Evolutionary conservation across 805 yeast genomes (phyloP).

Genomic region (Spathaspora gorwiae): DNA sequence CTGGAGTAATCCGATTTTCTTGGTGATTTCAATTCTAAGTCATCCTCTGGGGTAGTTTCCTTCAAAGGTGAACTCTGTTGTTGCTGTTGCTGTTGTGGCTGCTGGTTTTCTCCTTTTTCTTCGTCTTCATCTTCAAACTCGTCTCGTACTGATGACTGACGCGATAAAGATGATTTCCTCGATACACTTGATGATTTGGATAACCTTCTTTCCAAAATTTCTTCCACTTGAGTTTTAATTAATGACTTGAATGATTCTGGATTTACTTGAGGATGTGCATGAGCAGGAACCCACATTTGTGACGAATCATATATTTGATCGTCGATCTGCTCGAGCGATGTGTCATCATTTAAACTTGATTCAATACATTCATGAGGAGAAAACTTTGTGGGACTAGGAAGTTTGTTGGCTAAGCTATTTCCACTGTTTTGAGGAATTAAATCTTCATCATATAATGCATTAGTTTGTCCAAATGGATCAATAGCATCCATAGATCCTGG

Average conservation of each 20-base stretch:
- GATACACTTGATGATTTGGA: constrained; percentile 20
- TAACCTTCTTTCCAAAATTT: constrained; percentile 36
- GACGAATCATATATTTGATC: constrained; percentile 7
- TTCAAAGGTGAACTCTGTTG: background rate
- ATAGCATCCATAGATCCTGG: constrained; percentile 26
- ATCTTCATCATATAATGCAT: constrained; percentile 2
- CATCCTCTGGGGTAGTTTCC: background rate
- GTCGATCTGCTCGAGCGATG: constrained; percentile 11
- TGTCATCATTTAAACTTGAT: constrained; percentile 15
- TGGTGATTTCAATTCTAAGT: background rate
- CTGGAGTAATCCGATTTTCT: constrained; percentile 9
- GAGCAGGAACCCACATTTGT: constrained; percentile 90
- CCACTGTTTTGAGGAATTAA: background rate
- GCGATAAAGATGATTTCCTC: constrained; percentile 10
- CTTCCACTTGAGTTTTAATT: constrained; percentile 55
- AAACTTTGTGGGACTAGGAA: background rate
- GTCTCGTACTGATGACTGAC: constrained; percentile 3
- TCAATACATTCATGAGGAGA: background rate
- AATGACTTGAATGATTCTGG: constrained; percentile 79
- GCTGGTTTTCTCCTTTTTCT: too few species aligned
- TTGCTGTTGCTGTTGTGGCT: background rate
- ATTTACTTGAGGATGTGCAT: constrained; percentile 88
- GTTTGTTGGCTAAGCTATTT: background rate
- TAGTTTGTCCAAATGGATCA: constrained; percentile 16
- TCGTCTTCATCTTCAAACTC: background rate